Percentiles rank a stretch among this genome's conserved stretches.
Conservation (phyloP, 1,139 yeast genomes). For the Suhomyces ambrosiae region DNA sequence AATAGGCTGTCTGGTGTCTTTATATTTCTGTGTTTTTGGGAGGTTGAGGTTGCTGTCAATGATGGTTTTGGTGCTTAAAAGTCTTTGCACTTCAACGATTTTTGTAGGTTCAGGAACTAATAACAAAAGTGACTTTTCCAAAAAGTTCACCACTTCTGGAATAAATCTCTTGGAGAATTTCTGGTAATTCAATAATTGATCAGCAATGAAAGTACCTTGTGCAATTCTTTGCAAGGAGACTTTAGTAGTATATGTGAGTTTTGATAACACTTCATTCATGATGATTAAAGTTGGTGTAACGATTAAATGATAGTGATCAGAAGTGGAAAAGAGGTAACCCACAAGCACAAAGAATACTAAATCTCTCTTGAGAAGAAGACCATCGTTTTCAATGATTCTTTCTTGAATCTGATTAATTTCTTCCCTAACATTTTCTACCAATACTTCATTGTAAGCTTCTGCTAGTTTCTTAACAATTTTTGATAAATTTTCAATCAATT, state of each 20-base stretch:
- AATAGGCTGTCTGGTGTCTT: conserved; percentile 14
- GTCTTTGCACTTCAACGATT: conserved; percentile 7
- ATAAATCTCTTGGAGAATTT: conserved; percentile 73
- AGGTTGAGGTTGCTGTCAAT: conserved; percentile 24
- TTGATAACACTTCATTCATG: conserved; percentile 65
- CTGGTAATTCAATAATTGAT: conserved; percentile 70
- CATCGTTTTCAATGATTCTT: conserved; percentile 34
- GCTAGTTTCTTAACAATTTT: conserved; percentile 59
- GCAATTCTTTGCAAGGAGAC: conserved; percentile 44
- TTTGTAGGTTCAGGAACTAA: conserved; percentile 47
- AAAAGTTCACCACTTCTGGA: conserved; percentile 73
- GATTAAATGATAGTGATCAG: conserved; percentile 92
- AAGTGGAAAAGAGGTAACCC: conserved; percentile 84
- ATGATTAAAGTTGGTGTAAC: conserved; percentile 81
- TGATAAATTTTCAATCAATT: conserved; percentile 45
- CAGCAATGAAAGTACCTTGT: conserved; percentile 62
- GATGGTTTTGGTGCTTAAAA: conserved; percentile 12
- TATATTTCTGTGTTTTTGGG: conserved; percentile 17
- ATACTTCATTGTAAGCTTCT: conserved; percentile 62
- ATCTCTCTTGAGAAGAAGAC: conserved; percentile 44
- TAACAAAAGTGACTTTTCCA: conserved; percentile 53
- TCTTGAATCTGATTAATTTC: conserved; percentile 49
- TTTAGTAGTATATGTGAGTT: conserved; percentile 41
- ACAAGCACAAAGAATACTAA: conserved; percentile 67
- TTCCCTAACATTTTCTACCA: conserved; percentile 51